Evolutionary conservation across 108 stramenopile species (phyloP).

Genomic region (Nitzschia inconspicua): DNA sequence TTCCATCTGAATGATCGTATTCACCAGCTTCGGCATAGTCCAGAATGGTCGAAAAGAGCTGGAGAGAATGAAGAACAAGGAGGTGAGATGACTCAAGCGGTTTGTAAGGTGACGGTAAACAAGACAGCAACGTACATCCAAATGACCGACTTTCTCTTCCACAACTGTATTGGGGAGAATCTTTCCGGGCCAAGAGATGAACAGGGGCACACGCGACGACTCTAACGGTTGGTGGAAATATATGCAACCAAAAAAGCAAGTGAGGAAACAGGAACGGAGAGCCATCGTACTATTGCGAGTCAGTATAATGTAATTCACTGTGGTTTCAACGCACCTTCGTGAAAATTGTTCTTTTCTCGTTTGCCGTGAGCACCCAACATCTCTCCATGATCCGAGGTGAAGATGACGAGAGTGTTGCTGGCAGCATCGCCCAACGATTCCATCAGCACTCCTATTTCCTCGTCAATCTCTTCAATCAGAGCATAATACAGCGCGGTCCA

Average conservation of each 20-base stretch:
- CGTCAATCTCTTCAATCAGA: conserved; percentile 22
- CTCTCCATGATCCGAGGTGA: conserved; percentile 33
- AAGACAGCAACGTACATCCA: too few species aligned
- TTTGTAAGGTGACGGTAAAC: too few species aligned
- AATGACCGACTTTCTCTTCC: conserved; percentile 3
- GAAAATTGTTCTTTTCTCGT: conserved; percentile 17
- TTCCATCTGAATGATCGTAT: conserved; percentile 12
- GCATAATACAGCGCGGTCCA: conserved; percentile 27
- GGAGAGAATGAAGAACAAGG: too few species aligned
- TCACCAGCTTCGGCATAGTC: conserved; percentile 10
- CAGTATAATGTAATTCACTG: too few species aligned
- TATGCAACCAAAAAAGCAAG: too few species aligned
- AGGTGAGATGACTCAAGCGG: too few species aligned
- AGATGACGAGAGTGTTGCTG: conserved; percentile 19
- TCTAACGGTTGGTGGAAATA: too few species aligned
- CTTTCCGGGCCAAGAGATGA: conserved; percentile 7
- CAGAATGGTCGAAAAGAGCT: conserved; percentile 12
- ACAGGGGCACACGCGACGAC: conserved; percentile 16
- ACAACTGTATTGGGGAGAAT: conserved; percentile 15
- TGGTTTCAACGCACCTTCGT: too few species aligned
- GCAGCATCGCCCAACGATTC: conserved; percentile 8
- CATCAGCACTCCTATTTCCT: conserved; percentile 4
- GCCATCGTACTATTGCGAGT: too few species aligned
- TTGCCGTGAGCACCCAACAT: conserved; percentile 27
- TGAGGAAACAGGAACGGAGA: too few species aligned